These are phyloP conservation scores for Zoysia japonica DNA, from an alignment of 176 grass and related monocot genomes.

Conservation along the genomic window DNA sequence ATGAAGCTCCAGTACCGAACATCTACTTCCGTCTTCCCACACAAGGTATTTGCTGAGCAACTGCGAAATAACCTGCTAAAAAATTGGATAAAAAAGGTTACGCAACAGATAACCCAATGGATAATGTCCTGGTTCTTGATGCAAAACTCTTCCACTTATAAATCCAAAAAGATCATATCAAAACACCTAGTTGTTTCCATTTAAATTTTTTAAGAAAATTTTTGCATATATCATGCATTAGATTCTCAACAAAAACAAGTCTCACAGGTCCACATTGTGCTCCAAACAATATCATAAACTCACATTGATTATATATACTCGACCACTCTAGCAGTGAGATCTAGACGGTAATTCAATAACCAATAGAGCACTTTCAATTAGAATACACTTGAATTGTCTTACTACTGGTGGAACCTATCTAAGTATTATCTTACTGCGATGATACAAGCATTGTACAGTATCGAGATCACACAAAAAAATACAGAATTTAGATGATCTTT, in stretches of 20 bases:
- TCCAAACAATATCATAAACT: neutral
- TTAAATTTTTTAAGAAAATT: neutral
- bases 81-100: neutral
- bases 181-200: neutral
- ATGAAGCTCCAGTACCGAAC: neutral
- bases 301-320: neutral
- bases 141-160: neutral
- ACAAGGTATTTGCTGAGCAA: neutral
- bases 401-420: neutral
- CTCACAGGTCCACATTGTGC: neutral
- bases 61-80: conserved; percentile 15
- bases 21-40: neutral
- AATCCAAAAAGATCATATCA: neutral
- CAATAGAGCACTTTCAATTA: too few relatives aligned
- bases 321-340: neutral
- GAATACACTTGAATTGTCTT: too few relatives aligned
- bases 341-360: neutral
- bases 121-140: neutral
- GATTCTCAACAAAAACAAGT: neutral
- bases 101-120: neutral
- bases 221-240: neutral
- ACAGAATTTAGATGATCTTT: neutral
- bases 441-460: neutral
- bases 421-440: neutral
- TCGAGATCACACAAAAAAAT: neutral